Evolutionary conservation across 345 rosid genomes (phyloP).

Genomic region (Dipteronia dyeriana): DNA sequence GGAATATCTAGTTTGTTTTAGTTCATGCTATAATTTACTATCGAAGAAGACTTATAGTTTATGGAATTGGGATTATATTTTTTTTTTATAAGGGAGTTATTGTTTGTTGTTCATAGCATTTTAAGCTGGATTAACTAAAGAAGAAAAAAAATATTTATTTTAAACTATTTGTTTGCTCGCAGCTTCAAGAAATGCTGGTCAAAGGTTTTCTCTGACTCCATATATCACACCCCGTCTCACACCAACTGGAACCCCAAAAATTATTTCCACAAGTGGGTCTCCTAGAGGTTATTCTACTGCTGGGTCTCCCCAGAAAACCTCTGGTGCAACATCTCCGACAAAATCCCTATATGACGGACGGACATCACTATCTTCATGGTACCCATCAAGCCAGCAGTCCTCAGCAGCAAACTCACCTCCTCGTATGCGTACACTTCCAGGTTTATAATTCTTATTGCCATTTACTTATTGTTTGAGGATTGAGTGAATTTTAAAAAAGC

Average conservation of each 20-base stretch:
- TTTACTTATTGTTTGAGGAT: neutral
- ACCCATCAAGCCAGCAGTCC: constrained; percentile 87
- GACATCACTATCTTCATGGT: constrained; percentile 62
- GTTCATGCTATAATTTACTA: neutral
- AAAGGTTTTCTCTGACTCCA: constrained; percentile 70
- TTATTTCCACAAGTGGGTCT: constrained; percentile 59
- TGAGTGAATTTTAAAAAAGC: neutral
- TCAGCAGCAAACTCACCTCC: constrained; percentile 93
- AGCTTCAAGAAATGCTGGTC: constrained; percentile 55
- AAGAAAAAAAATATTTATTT: constrained; percentile 6
- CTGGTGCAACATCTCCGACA: constrained; percentile 72
- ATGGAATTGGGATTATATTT: neutral
- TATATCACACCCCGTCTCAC: constrained; percentile 80
- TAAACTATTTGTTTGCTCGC: constrained; percentile 23
- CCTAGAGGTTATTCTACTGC: constrained; percentile 72
- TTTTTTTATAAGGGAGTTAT: neutral
- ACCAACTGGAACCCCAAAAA: constrained; percentile 81
- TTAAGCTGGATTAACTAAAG: neutral
- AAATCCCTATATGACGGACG: constrained; percentile 56
- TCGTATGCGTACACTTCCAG: constrained; percentile 68
- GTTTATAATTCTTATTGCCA: constrained; percentile 32
- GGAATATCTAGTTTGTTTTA: neutral
- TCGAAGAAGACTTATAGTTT: neutral
- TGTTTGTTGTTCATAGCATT: neutral
- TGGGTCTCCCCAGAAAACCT: constrained; percentile 64